Base-by-base conservation (phyloP, 805 yeast species). In the Myxozyma melibiosi region DNA sequence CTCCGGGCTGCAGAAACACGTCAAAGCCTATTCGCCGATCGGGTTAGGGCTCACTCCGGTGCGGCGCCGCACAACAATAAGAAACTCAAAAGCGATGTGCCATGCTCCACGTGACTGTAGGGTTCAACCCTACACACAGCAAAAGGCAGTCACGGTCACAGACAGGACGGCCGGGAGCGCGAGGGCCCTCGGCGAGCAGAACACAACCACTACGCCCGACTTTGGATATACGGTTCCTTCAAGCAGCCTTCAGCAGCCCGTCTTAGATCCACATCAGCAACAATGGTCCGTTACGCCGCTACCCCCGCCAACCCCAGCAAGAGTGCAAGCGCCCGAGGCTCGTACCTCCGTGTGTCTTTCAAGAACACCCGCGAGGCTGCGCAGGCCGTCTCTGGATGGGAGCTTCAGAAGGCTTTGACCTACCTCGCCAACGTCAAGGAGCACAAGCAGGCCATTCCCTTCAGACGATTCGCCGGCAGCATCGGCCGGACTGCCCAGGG, bases 331-430 rank as follows among this genome's bases (percentile, higher is more conserved):
- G 96, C 99, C 76, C 95, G 98, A 80, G 98, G 98, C 77, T 89
- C 98, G 63, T 91, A 90, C 91, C 84, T 94, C 80, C 92, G 99
- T 83, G 97, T 90, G 72, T 94, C 99, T 69, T 94, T 80, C 96
- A 94, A 94, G 91, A 94, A 94, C 92, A 94, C 99, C 83, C 90
- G 96, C 80, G 99, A 92, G 82, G 87, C 98, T 70, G 97, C 95
- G 73, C 96, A 88, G 82, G 97, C 99, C 78, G 85, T 94, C 80
- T 84, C 82, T 79, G 99, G 99, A 71, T 94, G 98, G 99, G 87
- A 89, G 79, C 84, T 92, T 77, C 85, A 88, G 80, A 91, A 80
- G 80, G 99, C 99, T 74, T 90, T 90, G 78, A 80, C 83, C 75
- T 94, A 94, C 89, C 87, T 94, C 75, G 88, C 85, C 71, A 96